Base-by-base conservation (phyloP, 2,329 filamentous ascomycete genomes). In the Penicillium hordei region DNA sequence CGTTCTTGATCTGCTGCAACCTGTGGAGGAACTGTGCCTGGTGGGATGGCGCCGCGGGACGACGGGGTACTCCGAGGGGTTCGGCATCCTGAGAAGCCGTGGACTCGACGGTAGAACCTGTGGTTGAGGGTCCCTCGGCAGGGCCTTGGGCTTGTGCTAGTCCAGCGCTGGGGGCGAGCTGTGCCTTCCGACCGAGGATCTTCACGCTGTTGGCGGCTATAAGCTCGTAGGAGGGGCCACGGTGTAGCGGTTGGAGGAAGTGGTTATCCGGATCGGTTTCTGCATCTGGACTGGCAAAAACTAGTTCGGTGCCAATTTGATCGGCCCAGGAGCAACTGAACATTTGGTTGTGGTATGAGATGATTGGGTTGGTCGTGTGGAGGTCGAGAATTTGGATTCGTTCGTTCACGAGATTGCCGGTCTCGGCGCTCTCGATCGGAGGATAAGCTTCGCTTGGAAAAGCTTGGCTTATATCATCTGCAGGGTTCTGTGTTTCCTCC, bases 281-380 rank as follows among this genome's bases (percentile, higher is more conserved):
- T 7, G 70, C 60, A 42, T 74, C 60, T 39, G 68, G 64, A 60
- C 81, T 75, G 60, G 80, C 82, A 67, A 97, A 88, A 42, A 96
- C 83, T 62, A 93, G 78, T 65, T 95, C 91, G 0, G 92, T 96
- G 36, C 93, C 93, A 43, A 96, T 84, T 59, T 91, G 89, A 60
- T 90, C 86, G 12, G 86, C 84, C 93, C 93, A 97, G 45, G 85
- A 78, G 63, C 91, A 93, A 62, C 86, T 86, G 70, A 93, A 94
- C 23, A 95, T 79, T 60, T 88, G 85, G 31, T 89, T 89, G 57
- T 88, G 83, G 75, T 95, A 95, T 23, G 89, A 89, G 58, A 96
- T 82, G 29, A 96, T 78, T 0, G 93, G 93, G 48, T 89, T 88
- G 2, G 77, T 69, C 1, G 88, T 88, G 73, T 96, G 89, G 4